phyloP scores from a whole-genome alignment of 495 filamentous ascomycete genomes.

The Aspergillus steynii region DNA sequence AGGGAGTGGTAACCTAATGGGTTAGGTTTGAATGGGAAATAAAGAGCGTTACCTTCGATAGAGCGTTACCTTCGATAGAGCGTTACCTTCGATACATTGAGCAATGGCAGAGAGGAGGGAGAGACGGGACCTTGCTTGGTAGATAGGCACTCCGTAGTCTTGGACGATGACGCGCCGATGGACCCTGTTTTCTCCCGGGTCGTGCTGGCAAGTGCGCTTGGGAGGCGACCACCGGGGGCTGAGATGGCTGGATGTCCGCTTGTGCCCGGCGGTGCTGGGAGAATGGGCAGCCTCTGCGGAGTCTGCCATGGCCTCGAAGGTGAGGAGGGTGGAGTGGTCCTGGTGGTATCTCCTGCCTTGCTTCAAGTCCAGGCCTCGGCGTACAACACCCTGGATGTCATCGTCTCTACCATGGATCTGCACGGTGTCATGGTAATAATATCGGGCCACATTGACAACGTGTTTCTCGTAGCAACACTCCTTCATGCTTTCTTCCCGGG shows the following conservation, averaged over 20 bases:
- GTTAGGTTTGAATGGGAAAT: background rate
- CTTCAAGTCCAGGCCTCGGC: conserved; percentile 25
- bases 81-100: conserved; percentile 34
- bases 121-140: conserved; percentile 37
- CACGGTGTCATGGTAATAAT: conserved; percentile 38
- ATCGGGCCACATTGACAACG: conserved; percentile 34
- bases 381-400: conserved; percentile 28
- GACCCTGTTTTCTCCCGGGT: conserved; percentile 29
- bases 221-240: background rate
- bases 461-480: conserved; percentile 29
- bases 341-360: conserved; percentile 6
- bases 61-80: no score
- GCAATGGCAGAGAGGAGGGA: conserved; percentile 39
- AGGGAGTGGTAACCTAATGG: conserved; percentile 28
- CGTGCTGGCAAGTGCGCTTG: background rate
- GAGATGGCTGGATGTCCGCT: conserved; percentile 5
- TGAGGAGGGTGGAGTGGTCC: background rate
- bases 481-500: conserved; percentile 44
- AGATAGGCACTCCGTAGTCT: conserved; percentile 42
- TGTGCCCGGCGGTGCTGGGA: background rate
- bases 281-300: background rate
- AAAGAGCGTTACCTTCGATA: no score
- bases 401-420: conserved; percentile 24
- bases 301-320: background rate
- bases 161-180: conserved; percentile 40